Evolutionary conservation across 208 protist genomes (phyloP), one percentile per base, ranked within the genome.

Genomic region (Trypanosomatidae sp.): DNA sequence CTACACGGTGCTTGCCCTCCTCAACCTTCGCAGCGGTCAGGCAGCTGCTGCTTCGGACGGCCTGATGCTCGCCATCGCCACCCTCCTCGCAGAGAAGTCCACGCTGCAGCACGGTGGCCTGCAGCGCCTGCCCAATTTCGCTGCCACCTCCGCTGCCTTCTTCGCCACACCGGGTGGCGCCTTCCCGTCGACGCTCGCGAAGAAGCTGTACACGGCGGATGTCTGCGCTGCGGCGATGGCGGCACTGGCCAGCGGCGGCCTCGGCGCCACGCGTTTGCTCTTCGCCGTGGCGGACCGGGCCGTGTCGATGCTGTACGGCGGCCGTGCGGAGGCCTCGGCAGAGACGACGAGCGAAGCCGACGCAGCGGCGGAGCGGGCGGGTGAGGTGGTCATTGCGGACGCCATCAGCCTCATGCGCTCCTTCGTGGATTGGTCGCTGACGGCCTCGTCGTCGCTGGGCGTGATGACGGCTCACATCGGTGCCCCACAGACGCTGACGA

Each of bases 401-500:
- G 41, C 68, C 56, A 78, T 91, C 56, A 77, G 65, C 10, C 59
- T 91, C 44, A 77, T 92, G 47, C 79, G 71, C 12, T 88, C 81
- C n/a, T 92, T 86, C 67, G 80, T 80, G 28, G 76, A 87, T 28
- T 92, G 91, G 89, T 85, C 85, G 12, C 75, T 93, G 28, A 69
- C 76, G 36, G 76, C 86, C 28, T 82, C 87, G 12, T 79, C 85
- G n/a, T 67, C 80, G 64, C 77, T 95, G 6, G 90, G 92, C 22
- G 77, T 83, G 30, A 86, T 96, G 50, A 82, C 88, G 9, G 88
- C 90, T 3, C 87, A 96, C 78, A 76, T 92, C 17, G 90, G 89
- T 33, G 66, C 80, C 2, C 69, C 80, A 22, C 70, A 78, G 56
- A 67, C 70, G 9, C 60, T 81, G 43, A 85, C 67, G 36, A 97